Conservation (phyloP, 2,329 filamentous ascomycete genomes). For the Curvularia verruculosa region DNA sequence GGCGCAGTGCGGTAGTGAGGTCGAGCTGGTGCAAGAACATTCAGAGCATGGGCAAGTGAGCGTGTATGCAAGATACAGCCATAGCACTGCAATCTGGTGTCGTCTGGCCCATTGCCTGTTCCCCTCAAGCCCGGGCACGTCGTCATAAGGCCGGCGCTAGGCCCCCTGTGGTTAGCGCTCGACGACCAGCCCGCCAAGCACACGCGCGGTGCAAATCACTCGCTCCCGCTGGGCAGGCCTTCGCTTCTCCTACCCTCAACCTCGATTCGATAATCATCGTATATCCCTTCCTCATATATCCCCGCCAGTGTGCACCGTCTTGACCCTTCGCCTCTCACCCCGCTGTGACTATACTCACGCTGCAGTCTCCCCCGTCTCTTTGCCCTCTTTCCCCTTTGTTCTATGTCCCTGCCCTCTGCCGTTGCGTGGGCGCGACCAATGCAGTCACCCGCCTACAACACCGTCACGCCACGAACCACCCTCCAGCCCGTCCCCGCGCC, state of each 20-base stretch:
- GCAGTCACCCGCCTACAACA: conserved; percentile 52
- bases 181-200: conserved; percentile 20
- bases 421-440: conserved; percentile 36
- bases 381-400: conserved; percentile 8
- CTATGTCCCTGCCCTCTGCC: conserved; percentile 41
- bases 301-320: conserved; percentile 7
- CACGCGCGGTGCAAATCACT: conserved; percentile 16
- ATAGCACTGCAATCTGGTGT: conserved; percentile 14
- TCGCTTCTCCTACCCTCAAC: conserved; percentile 27
- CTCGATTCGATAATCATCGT: conserved; percentile 10
- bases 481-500: conserved; percentile 31
- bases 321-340: not conserved
- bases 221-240: conserved; percentile 8
- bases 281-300: not conserved
- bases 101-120: conserved; percentile 10
- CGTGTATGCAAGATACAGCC: conserved; percentile 19
- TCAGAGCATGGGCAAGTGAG: conserved; percentile 58
- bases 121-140: conserved; percentile 25
- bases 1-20: conserved; percentile 93
- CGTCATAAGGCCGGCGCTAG: conserved; percentile 28
- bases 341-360: conserved; percentile 24
- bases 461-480: conserved; percentile 54
- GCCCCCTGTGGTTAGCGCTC: conserved; percentile 9
- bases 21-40: conserved; percentile 98
- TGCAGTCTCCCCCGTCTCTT: conserved; percentile 14